Conservation (phyloP, 164 flowering plant genomes). For the Litsea cubeba region DNA sequence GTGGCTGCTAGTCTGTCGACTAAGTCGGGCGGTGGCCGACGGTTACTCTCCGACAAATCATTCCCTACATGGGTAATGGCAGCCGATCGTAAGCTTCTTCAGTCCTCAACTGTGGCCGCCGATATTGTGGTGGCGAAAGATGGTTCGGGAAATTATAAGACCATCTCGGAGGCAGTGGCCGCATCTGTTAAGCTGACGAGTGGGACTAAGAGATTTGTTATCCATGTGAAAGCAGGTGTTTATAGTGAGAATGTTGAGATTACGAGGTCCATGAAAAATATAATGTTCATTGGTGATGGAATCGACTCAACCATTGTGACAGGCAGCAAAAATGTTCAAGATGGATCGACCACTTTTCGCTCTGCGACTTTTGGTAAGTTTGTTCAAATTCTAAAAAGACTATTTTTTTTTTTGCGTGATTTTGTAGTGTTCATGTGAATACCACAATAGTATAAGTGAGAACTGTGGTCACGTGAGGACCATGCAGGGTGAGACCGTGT, state of each 20-base stretch:
- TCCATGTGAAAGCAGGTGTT: conserved; percentile 50
- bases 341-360: conserved; percentile 57
- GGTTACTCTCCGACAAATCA: conserved; percentile 22
- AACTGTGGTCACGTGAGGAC: no score
- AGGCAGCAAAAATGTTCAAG: conserved; percentile 32
- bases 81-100: conserved; percentile 42
- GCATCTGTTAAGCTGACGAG: conserved; percentile 22
- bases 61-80: conserved; percentile 49
- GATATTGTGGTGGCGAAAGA: conserved; percentile 60
- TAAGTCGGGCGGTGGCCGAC: conserved; percentile 13
- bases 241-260: conserved; percentile 55
- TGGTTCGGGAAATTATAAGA: conserved; percentile 53
- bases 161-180: conserved; percentile 49
- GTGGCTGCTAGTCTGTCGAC: not conserved
- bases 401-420: no score
- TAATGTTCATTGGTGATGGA: conserved; percentile 69
- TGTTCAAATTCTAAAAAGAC: no score
- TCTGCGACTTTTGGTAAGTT: conserved; percentile 68
- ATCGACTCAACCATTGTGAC: conserved; percentile 51
- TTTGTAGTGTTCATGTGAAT: no score
- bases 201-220: conserved; percentile 34
- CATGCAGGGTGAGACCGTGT: no score
- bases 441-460: no score
- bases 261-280: conserved; percentile 31
- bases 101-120: conserved; percentile 18